phyloP scores from a whole-genome alignment of 345 rosid species.

The Dovyalis caffra region DNA sequence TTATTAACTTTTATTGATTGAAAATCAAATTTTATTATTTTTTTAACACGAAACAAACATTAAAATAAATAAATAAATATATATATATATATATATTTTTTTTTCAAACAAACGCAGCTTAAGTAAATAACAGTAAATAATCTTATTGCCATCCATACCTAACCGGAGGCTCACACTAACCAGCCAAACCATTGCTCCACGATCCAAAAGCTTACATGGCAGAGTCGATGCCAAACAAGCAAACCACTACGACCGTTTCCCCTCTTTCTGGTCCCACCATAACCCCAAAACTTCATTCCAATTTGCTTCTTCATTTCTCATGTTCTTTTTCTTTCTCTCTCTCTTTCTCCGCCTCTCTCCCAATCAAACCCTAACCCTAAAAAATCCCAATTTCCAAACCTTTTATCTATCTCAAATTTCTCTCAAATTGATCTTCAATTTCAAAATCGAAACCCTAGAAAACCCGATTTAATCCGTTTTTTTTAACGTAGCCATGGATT shows the following conservation, averaged over 20 bases:
- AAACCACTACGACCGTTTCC: not conserved
- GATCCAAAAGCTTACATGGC: no score
- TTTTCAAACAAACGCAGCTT: no score
- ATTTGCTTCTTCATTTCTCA: not conserved
- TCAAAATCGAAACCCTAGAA: not conserved
- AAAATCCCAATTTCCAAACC: not conserved
- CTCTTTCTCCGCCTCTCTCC: not conserved
- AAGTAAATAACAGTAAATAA: no score
- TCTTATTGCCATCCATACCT: no score
- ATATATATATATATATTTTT: no score
- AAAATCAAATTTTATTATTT: no score
- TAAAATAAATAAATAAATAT: no score
- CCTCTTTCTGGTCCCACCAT: not conserved
- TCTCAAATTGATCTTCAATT: not conserved
- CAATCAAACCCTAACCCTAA: conserved; percentile 5
- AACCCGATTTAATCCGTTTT: not conserved
- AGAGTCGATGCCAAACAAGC: not conserved
- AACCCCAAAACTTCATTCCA: not conserved
- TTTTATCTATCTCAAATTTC: not conserved
- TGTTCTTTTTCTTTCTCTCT: no score
- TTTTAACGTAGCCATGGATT: not conserved
- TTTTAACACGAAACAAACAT: no score
- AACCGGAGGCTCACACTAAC: no score
- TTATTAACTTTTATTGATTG: no score
- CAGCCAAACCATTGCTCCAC: no score